Evolutionary conservation across 106 monocot genomes (phyloP).

Genomic region (Dendrobium chrysotoxum): DNA sequence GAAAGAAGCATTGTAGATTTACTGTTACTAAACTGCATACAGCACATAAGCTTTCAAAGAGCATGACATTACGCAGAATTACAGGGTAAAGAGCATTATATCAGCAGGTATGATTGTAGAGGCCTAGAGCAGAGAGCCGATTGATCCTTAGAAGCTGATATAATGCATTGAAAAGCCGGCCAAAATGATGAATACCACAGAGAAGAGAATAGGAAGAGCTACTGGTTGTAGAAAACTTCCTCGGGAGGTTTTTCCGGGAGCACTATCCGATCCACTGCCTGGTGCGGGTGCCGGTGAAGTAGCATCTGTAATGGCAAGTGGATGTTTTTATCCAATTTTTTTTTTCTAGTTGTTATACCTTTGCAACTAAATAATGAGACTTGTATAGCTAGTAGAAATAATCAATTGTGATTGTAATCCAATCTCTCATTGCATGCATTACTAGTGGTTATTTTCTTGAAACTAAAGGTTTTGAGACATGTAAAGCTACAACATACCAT

Average conservation of each 20-base stretch:
- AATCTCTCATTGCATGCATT: neutral
- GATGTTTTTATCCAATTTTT: too few relatives aligned
- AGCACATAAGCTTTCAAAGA: neutral
- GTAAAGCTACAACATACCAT: neutral
- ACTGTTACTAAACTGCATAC: neutral
- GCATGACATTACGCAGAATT: neutral
- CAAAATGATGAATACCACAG: neutral
- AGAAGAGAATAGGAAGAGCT: neutral
- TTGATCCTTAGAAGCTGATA: constrained; percentile 6
- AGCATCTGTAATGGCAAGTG: neutral
- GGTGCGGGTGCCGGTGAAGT: neutral
- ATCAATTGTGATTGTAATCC: neutral
- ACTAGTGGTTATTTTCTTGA: too few relatives aligned
- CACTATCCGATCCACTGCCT: neutral
- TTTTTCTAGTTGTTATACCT: too few relatives aligned
- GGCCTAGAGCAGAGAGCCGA: neutral
- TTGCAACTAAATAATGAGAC: too few relatives aligned
- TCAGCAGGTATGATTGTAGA: neutral
- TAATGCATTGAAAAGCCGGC: neutral
- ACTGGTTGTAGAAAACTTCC: constrained; percentile 1
- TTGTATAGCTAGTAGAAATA: neutral
- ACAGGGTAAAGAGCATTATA: neutral
- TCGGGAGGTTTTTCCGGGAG: neutral
- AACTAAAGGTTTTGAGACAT: too few relatives aligned
- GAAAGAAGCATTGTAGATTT: neutral